phyloP scores from a whole-genome alignment of 2,329 filamentous ascomycete species.

The Dothideomycetes sp. region DNA sequence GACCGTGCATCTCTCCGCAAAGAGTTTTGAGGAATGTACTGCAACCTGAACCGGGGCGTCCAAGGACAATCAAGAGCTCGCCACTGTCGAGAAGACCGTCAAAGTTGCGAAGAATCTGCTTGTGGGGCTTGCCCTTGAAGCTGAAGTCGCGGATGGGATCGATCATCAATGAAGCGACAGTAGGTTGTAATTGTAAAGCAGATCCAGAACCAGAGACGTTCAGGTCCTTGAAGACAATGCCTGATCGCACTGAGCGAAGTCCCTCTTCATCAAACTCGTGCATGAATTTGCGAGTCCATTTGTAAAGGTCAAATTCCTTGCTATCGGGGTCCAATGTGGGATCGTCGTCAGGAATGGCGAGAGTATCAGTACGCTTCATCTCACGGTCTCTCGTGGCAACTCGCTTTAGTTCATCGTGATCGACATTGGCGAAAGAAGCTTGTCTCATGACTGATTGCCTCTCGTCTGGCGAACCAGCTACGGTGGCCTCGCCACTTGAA shows the following conservation, averaged over 20 bases:
- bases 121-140: slow-evolving; percentile 21
- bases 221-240: slow-evolving; percentile 37
- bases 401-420: not conserved
- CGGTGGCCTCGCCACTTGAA: no score
- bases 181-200: slow-evolving; percentile 43
- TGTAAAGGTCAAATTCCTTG: slow-evolving; percentile 45
- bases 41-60: slow-evolving; percentile 61
- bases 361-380: not conserved
- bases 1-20: slow-evolving; percentile 72
- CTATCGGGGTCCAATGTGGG: slow-evolving; percentile 44
- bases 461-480: no score
- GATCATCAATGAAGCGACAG: slow-evolving; percentile 35
- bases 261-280: slow-evolving; percentile 47
- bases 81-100: slow-evolving; percentile 61
- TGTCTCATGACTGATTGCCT: not conserved
- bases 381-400: not conserved
- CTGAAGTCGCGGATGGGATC: slow-evolving; percentile 29
- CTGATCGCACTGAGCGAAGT: slow-evolving; percentile 42
- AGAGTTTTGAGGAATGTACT: slow-evolving; percentile 80
- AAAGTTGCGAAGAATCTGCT: slow-evolving; percentile 57
- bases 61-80: slow-evolving; percentile 68
- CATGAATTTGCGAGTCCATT: slow-evolving; percentile 43
- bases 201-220: slow-evolving; percentile 42
- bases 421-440: not conserved
- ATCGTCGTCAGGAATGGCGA: not conserved